Percentiles rank a stretch among this genome's conserved stretches.
phyloP scores from a whole-genome alignment of 2,329 filamentous ascomycete species.

The Colletotrichum phormii region DNA sequence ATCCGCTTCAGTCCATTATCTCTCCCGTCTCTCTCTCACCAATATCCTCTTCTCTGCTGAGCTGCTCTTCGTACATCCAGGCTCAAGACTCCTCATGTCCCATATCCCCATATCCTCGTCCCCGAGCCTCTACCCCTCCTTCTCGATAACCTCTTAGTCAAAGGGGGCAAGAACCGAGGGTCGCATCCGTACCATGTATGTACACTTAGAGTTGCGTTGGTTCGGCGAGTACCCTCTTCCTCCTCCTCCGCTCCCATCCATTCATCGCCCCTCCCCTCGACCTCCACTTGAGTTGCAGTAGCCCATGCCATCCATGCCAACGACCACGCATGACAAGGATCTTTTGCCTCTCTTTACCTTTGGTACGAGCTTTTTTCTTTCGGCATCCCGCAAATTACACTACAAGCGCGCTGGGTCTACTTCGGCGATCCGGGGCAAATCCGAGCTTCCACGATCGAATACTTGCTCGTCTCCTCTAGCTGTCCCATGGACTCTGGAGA shows the following conservation, averaged over 20 bases:
- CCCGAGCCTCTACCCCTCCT: background rate
- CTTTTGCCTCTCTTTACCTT: constrained; percentile 1
- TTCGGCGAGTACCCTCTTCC: constrained; percentile 15
- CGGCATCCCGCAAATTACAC: constrained; percentile 18
- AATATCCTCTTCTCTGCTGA: background rate
- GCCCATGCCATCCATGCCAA: background rate
- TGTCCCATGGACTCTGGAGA: background rate
- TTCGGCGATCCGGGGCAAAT: constrained; percentile 33
- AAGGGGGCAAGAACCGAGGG: background rate
- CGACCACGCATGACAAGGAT: background rate
- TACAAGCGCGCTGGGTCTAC: background rate
- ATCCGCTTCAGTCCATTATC: background rate
- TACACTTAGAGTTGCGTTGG: constrained; percentile 32
- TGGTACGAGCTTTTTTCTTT: constrained; percentile 17
- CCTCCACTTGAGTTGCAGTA: background rate
- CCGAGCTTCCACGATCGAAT: constrained; percentile 22
- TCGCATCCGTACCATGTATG: constrained; percentile 6
- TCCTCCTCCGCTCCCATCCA: background rate
- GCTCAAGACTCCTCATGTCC: background rate
- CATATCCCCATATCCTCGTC: background rate
- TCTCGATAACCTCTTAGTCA: constrained; percentile 7
- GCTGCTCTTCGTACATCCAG: background rate
- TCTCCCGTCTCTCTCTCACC: background rate
- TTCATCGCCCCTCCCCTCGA: background rate
- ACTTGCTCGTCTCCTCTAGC: background rate